phyloP scores from a whole-genome alignment of 139 green algal genomes.

The Coelastrella sp. region DNA sequence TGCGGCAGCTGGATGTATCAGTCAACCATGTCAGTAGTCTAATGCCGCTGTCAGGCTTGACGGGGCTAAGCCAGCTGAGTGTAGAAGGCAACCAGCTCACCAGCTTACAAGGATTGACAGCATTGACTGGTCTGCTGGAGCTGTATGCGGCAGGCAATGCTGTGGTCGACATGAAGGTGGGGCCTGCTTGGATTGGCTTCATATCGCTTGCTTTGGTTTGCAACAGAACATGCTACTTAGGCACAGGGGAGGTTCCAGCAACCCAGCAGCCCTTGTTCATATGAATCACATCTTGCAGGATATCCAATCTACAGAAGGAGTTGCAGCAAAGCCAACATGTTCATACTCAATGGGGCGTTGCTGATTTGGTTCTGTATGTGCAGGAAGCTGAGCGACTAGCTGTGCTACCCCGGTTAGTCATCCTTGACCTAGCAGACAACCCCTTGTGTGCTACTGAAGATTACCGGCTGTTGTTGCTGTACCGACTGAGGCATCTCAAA shows the following conservation, averaged over 20 bases:
- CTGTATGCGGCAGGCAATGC: slow-evolving; percentile 77
- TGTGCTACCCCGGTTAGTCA: slow-evolving; percentile 79
- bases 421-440: slow-evolving; percentile 81
- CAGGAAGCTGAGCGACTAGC: slow-evolving; percentile 73
- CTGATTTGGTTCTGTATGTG: neutral
- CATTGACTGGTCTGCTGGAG: slow-evolving; percentile 74
- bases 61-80: slow-evolving; percentile 72
- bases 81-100: slow-evolving; percentile 75
- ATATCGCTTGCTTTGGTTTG: no score
- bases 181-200: neutral
- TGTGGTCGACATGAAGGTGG: slow-evolving; percentile 41
- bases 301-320: no score
- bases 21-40: slow-evolving; percentile 73
- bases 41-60: slow-evolving; percentile 65
- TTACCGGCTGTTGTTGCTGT: slow-evolving; percentile 79
- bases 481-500: slow-evolving; percentile 78
- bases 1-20: slow-evolving; percentile 41
- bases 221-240: no score
- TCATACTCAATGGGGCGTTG: no score
- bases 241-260: no score
- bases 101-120: slow-evolving; percentile 63
- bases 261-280: no score
- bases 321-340: no score
- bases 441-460: slow-evolving; percentile 57
- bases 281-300: no score